These are phyloP conservation scores for Colletotrichum eremochloae DNA, from an alignment of 2,329 filamentous ascomycete genomes.

Conservation along the genomic window DNA sequence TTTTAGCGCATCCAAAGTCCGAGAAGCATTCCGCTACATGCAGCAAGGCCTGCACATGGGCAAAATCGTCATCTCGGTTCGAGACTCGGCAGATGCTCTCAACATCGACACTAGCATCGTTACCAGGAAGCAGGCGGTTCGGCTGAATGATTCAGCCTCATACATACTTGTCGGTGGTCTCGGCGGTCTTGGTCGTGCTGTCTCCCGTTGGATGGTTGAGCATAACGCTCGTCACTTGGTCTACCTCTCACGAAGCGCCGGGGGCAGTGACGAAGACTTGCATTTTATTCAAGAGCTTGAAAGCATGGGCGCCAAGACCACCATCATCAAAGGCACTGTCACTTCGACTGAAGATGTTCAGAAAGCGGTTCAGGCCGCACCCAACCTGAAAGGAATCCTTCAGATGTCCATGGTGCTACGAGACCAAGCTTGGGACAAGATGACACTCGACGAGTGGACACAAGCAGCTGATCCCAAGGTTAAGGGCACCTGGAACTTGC, in stretches of 20 bases:
- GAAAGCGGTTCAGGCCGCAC: constrained; percentile 31
- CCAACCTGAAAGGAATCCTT: constrained; percentile 46
- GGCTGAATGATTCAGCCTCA: constrained; percentile 15
- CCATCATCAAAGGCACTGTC: constrained; percentile 42
- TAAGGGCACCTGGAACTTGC: constrained; percentile 55
- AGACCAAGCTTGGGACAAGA: constrained; percentile 46
- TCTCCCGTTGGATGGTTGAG: constrained; percentile 47
- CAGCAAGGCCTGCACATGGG: constrained; percentile 58
- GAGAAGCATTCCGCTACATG: constrained; percentile 57
- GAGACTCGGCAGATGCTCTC: constrained; percentile 42
- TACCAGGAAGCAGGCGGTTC: constrained; percentile 46
- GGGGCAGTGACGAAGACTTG: constrained; percentile 48
- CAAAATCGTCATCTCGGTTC: constrained; percentile 54
- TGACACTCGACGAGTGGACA: constrained; percentile 51
- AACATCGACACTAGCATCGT: constrained; percentile 51
- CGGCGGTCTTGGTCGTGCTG: constrained; percentile 49
- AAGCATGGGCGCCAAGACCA: constrained; percentile 42
- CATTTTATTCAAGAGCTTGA: constrained; percentile 42
- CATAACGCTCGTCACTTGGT: constrained; percentile 52
- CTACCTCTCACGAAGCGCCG: constrained; percentile 48
- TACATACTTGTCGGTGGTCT: constrained; percentile 51
- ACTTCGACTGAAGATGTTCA: constrained; percentile 36
- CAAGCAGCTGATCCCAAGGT: constrained; percentile 51
- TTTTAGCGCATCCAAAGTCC: constrained; percentile 33
- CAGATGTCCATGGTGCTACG: constrained; percentile 51